Conservation (phyloP, 768 basidiomycete species). For the Chalciporus pseudorubinellus region DNA sequence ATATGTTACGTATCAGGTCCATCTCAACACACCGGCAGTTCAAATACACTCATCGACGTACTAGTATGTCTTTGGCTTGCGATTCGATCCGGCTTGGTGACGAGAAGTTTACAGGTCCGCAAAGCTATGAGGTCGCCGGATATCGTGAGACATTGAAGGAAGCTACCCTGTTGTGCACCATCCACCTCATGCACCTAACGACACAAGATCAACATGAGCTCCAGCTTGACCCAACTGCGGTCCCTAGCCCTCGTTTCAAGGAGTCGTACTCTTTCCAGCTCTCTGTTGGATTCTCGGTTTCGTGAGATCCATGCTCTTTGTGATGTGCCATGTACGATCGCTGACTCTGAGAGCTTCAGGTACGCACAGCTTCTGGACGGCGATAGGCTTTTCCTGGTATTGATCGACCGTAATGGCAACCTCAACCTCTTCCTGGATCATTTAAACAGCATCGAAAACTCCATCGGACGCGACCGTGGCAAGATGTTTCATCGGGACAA, state of each 20-base stretch:
- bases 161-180: conserved; percentile 22
- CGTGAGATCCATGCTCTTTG: conserved; percentile 10
- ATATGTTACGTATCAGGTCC: conserved; percentile 16
- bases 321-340: not conserved
- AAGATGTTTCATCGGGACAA: conserved; percentile 43
- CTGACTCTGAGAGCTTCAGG: conserved; percentile 20
- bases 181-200: conserved; percentile 30
- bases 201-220: conserved; percentile 30
- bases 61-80: not conserved
- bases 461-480: conserved; percentile 31
- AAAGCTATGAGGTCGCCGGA: conserved; percentile 19
- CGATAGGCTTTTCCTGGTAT: conserved; percentile 39
- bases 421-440: conserved; percentile 40
- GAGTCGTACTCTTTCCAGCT: conserved; percentile 26
- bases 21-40: not conserved
- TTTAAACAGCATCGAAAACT: conserved; percentile 31
- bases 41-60: conserved; percentile 1
- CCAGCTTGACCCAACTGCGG: conserved; percentile 20
- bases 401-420: conserved; percentile 32
- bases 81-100: not conserved
- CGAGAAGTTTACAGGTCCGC: conserved; percentile 5
- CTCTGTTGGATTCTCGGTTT: conserved; percentile 22
- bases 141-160: conserved; percentile 16
- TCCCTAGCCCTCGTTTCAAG: conserved; percentile 27
- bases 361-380: conserved; percentile 41